Base-by-base conservation (phyloP, 768 basidiomycete genomes). In the Rhizopogon vinicolor region DNA sequence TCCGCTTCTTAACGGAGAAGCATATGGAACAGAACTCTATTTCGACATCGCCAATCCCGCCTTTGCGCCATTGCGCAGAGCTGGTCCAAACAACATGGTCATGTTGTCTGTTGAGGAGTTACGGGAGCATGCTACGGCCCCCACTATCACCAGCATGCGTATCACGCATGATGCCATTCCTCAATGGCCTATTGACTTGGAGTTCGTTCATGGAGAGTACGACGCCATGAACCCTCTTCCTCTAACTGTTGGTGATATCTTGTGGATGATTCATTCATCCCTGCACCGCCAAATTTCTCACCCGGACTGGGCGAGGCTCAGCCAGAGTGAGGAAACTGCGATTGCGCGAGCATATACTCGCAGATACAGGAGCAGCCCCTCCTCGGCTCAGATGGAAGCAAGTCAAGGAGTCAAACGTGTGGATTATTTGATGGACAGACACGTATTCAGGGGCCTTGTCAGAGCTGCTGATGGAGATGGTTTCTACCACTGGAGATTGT, bases 181-280 rank as follows among this genome's bases (percentile, higher is more conserved):
- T 0, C 62, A 77, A n/a, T 88, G 86, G 85, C 80, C 83, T 13
- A 74, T 87, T 51, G 76, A 80, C 55, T 65, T 88, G 49, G 70
- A 75, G 44, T 75, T 72, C 60, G 68, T 71, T 10, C 56, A 65
- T 37, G 63, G 66, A 57, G 69, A 33, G 43, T 68, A 64, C 50
- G 35, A 65, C 55, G 39, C 6, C 16, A 33, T 65, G 59, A 55
- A 66, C 46, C 39, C 54, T 2, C 74, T 74, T 2, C 76, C 78
- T 2, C 82, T 88, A 61, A 78, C 76, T 2, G 68, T 87, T 3
- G 75, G 77, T n/a, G 86, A 86, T 59, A 75, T 88, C 18, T 72
- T 87, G 45, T 67, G 73, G 53, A 75, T 74, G 45, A 71, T 86
- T 42, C 77, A 83, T 60, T 68, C 66, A 19, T 65, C 69, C n/a